Conservation (phyloP, 2,329 filamentous ascomycete species). For the Calonectria leucothoes region DNA sequence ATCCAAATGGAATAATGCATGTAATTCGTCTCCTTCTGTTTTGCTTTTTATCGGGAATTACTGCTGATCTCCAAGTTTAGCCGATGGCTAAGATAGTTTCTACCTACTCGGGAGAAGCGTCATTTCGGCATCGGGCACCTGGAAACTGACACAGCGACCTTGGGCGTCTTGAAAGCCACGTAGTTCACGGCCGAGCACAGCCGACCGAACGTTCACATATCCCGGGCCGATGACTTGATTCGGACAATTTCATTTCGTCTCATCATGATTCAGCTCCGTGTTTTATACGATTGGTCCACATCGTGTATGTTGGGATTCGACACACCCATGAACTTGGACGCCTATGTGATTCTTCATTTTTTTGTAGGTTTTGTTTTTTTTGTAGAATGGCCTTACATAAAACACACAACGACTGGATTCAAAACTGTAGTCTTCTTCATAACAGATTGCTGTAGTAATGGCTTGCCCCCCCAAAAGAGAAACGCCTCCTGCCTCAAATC, state of each 20-base stretch:
- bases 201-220: neutral
- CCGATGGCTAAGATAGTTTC: neutral
- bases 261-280: neutral
- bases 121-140: neutral
- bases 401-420: neutral
- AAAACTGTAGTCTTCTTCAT: neutral
- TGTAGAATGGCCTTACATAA: neutral
- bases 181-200: neutral
- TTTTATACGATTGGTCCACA: neutral
- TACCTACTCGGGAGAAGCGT: slow-evolving; percentile 2
- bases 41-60: slow-evolving; percentile 7
- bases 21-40: neutral
- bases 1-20: neutral
- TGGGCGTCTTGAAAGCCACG: neutral
- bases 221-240: neutral
- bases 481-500: neutral
- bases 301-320: neutral
- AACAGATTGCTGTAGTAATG: neutral
- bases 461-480: neutral
- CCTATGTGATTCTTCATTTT: neutral
- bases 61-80: neutral
- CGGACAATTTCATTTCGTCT: neutral
- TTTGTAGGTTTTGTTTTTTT: neutral
- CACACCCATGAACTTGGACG: neutral
- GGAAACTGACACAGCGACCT: neutral